Evolutionary conservation across 257 asterid genomes (phyloP).

Genomic region (Mitragyna speciosa): DNA sequence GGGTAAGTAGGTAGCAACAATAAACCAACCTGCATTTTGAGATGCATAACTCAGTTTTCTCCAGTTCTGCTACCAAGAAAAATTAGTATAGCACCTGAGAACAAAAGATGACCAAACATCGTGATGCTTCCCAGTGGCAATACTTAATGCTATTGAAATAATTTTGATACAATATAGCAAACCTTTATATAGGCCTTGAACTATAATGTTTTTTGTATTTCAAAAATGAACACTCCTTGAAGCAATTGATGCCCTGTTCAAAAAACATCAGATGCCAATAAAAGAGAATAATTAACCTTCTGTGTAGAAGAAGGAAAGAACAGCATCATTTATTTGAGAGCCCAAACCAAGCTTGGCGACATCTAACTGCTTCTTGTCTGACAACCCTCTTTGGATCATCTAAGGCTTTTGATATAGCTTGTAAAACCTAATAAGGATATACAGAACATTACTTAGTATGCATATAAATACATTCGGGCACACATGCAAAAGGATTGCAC

Average conservation of each 20-base stretch:
- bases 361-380: slow-evolving; percentile 88
- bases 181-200: not conserved
- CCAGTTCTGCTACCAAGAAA: not conserved
- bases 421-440: slow-evolving; percentile 58
- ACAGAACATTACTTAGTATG: slow-evolving; percentile 3
- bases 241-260: slow-evolving; percentile 60
- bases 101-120: not conserved
- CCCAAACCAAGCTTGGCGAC: slow-evolving; percentile 82
- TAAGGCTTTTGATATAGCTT: slow-evolving; percentile 67
- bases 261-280: not conserved
- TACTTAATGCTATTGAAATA: not conserved
- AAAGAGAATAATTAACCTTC: not conserved
- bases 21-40: not conserved
- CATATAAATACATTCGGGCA: not conserved
- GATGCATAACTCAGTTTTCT: not conserved
- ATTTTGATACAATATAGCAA: too few relatives aligned
- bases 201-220: slow-evolving; percentile 13
- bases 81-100: not conserved
- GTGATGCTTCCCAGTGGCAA: not conserved
- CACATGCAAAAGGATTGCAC: not conserved
- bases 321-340: not conserved
- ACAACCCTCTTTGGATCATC: slow-evolving; percentile 88
- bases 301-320: not conserved
- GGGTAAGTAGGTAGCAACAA: not conserved
- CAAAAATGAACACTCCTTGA: slow-evolving; percentile 49